Conservation (phyloP, 2,329 filamentous ascomycete species). For the Apiospora hydei region DNA sequence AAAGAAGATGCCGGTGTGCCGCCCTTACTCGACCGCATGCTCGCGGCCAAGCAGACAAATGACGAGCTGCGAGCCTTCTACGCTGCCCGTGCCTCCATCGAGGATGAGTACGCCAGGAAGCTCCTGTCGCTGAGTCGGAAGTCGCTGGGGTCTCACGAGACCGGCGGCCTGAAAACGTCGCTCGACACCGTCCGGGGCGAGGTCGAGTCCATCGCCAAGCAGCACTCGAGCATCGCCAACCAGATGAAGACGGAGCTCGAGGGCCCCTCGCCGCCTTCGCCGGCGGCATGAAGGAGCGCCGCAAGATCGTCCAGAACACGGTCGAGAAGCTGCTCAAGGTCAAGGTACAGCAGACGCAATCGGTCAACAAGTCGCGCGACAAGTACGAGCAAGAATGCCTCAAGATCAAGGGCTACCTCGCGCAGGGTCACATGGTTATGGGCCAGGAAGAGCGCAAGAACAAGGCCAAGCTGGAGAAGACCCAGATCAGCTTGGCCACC, state of each 20-base stretch:
- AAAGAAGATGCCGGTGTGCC: slow-evolving; percentile 96
- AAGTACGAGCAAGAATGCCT: slow-evolving; percentile 97
- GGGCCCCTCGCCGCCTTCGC: slow-evolving; percentile 88
- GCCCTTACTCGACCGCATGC: slow-evolving; percentile 93
- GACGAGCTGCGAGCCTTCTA: slow-evolving; percentile 96
- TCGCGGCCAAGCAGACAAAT: slow-evolving; percentile 89
- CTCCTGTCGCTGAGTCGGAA: slow-evolving; percentile 87
- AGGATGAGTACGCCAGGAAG: slow-evolving; percentile 95
- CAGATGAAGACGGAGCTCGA: slow-evolving; percentile 98
- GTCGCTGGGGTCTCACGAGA: slow-evolving; percentile 85
- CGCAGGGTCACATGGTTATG: slow-evolving; percentile 99
- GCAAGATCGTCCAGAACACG: slow-evolving; percentile 94
- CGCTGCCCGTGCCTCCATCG: slow-evolving; percentile 85
- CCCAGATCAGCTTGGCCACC: slow-evolving; percentile 90
- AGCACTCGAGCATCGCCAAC: slow-evolving; percentile 85
- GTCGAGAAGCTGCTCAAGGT: slow-evolving; percentile 94
- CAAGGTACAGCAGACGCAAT: slow-evolving; percentile 89
- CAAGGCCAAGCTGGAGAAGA: slow-evolving; percentile 98
- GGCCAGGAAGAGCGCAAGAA: slow-evolving; percentile 98
- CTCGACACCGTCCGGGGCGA: slow-evolving; percentile 89
- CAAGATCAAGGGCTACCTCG: slow-evolving; percentile 97
- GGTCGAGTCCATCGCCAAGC: slow-evolving; percentile 91
- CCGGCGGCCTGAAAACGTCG: slow-evolving; percentile 81
- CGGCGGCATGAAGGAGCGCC: slow-evolving; percentile 92
- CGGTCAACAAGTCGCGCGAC: slow-evolving; percentile 95